Evolutionary conservation across 768 basidiomycete genomes (phyloP), one percentile per base, ranked within the genome.

Genomic region (Podaxis sp.): DNA sequence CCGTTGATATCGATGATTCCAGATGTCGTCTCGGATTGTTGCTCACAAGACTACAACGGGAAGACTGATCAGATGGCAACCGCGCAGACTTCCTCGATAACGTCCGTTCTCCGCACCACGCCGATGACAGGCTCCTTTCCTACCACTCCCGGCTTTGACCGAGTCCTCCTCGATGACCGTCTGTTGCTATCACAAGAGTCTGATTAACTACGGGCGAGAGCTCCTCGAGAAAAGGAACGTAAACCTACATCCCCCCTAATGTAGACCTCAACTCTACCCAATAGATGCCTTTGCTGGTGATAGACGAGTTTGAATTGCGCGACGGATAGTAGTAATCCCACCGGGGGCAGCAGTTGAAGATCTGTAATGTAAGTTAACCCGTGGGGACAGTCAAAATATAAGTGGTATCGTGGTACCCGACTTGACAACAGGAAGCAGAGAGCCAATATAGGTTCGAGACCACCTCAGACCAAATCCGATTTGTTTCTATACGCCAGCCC

Each of bases 1-100:
- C 22, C 40, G 24, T 28, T 57, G 55, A 57, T 44, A 22, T 24
- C 22, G 33, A 59, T 39, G 49, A 59, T 52, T 52, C 36, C 48
- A 51, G 19, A 38, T 38, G 58, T 59, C 58, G 48, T 51, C 36
- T 56, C 52, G 52, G 7, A n/a, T n/a, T 8, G 26, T 26, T 33
- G 26, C 4, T 15, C 52, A 53, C n/a, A 11, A n/a, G 42, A 13
- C 42, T n/a, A 44, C 13, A 44, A 13, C 42, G 42, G n/a, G 6
- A 7, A 44, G 26, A 51, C 19, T 24, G 19, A 24, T 36, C 19
- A n/a, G 54, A 39, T 56, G 36, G 36, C 39, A 56, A 42, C 54
- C 36, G 15, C 19, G 4, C 36, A 33, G 8, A 33, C 30, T 33
- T 8, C 30, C 2, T 33, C 9, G 30, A 33, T 13, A 55, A 6